phyloP scores from a whole-genome alignment of 352 stramenopile genomes.

The Lagenidium giganteum region DNA sequence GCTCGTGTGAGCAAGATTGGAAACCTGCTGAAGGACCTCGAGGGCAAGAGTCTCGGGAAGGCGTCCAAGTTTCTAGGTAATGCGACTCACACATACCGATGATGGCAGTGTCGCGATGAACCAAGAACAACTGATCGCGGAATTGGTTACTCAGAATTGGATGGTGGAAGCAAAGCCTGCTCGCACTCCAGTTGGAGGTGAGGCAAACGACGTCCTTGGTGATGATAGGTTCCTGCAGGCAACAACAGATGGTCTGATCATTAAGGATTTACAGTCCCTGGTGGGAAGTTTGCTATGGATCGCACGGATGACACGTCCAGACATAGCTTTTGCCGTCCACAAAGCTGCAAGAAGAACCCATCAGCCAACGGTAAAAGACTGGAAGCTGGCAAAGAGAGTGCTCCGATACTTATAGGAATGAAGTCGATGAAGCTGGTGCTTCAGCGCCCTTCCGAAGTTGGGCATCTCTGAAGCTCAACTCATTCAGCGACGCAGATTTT shows the following conservation, averaged over 20 bases:
- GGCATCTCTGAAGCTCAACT: not conserved
- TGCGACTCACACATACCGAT: slow-evolving; percentile 7
- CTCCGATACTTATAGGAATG: slow-evolving; percentile 14
- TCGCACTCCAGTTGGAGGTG: slow-evolving; percentile 4
- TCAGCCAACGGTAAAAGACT: slow-evolving; percentile 4
- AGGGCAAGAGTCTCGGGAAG: slow-evolving; percentile 14
- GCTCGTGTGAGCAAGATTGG: slow-evolving; percentile 8
- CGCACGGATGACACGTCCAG: slow-evolving; percentile 10
- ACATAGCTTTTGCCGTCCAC: slow-evolving; percentile 19
- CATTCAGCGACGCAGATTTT: slow-evolving; percentile 16
- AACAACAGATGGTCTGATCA: not conserved
- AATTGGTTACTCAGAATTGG: slow-evolving; percentile 8
- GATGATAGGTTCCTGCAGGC: too few relatives aligned
- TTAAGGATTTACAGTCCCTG: slow-evolving; percentile 24
- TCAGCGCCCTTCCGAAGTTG: not conserved
- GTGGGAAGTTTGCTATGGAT: slow-evolving; percentile 24
- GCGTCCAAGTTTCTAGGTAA: slow-evolving; percentile 16
- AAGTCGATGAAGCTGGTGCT: slow-evolving; percentile 6
- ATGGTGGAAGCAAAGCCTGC: slow-evolving; percentile 5
- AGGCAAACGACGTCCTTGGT: too few relatives aligned
- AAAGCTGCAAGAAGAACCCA: slow-evolving; percentile 9
- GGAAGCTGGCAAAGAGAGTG: slow-evolving; percentile 12
- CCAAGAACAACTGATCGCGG: slow-evolving; percentile 11
- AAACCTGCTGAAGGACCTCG: not conserved
- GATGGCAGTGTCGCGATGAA: slow-evolving; percentile 5